Conservation (phyloP, 192 early-diverging fungal genomes). For the Phycomyces blakesleeanus region DNA sequence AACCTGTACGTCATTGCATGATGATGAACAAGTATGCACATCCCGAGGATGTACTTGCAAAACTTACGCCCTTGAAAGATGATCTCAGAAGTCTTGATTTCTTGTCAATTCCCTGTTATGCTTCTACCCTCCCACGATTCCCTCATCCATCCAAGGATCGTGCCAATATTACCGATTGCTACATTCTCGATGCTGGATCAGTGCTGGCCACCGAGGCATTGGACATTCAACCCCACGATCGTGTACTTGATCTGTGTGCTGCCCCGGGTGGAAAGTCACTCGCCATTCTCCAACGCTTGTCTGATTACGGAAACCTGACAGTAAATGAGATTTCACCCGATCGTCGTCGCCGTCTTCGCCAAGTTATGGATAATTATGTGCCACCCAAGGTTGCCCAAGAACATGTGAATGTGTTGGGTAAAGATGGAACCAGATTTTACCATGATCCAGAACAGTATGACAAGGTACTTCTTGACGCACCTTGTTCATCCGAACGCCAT, state of each 20-base stretch:
- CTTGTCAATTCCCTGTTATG: slow-evolving; percentile 26
- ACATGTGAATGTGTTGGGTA: slow-evolving; percentile 10
- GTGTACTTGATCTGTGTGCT: slow-evolving; percentile 72
- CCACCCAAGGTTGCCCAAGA: slow-evolving; percentile 28
- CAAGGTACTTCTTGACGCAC: slow-evolving; percentile 50
- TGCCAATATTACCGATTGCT: slow-evolving; percentile 33
- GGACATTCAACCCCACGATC: slow-evolving; percentile 68
- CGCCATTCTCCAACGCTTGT: slow-evolving; percentile 42
- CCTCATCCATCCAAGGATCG: slow-evolving; percentile 25
- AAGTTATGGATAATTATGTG: slow-evolving; percentile 43
- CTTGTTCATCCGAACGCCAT: slow-evolving; percentile 54
- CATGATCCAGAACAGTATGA: slow-evolving; percentile 29
- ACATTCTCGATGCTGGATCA: slow-evolving; percentile 72
- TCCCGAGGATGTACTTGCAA: not conserved
- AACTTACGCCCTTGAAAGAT: not conserved
- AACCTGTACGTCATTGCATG: slow-evolving; percentile 14
- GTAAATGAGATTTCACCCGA: slow-evolving; percentile 42
- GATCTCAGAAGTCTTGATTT: slow-evolving; percentile 14
- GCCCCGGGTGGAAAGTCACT: slow-evolving; percentile 55
- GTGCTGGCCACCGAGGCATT: slow-evolving; percentile 77
- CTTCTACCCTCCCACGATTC: slow-evolving; percentile 14
- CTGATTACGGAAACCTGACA: slow-evolving; percentile 29
- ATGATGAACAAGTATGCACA: slow-evolving; percentile 31
- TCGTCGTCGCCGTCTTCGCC: slow-evolving; percentile 39
- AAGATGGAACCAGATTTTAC: slow-evolving; percentile 18